These are phyloP conservation scores for Ceratobasidium sp. DNA, from an alignment of 1,284 basidiomycete species.

Conservation along the genomic window DNA sequence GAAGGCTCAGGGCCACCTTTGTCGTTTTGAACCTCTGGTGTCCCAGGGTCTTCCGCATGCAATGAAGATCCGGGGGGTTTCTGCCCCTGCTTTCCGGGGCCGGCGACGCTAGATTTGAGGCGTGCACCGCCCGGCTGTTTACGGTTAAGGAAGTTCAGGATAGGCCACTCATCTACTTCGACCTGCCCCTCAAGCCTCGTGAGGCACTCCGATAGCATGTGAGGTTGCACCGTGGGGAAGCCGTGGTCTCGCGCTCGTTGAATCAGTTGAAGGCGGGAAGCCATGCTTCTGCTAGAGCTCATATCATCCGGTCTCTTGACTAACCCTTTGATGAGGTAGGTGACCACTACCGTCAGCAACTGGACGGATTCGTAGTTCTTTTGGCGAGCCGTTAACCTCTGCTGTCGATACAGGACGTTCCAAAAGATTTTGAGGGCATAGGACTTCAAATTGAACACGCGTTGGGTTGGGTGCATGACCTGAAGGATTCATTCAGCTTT, in stretches of 20 bases:
- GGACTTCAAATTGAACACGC: too few species aligned
- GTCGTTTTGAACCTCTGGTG: background rate
- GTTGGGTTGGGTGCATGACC: too few species aligned
- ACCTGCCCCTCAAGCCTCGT: background rate
- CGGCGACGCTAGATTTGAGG: background rate
- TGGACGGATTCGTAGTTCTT: background rate
- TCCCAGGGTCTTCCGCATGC: background rate
- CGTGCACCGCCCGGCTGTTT: slow-evolving; percentile 4
- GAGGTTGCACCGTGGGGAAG: background rate
- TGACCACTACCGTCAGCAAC: background rate
- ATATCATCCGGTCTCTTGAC: slow-evolving; percentile 8
- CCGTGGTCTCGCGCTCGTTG: background rate
- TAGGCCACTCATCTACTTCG: background rate
- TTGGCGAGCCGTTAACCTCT: too few species aligned
- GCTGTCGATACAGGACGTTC: too few species aligned
- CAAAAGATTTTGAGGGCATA: too few species aligned
- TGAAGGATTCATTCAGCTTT: too few species aligned
- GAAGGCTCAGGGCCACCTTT: background rate
- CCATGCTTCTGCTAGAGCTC: slow-evolving; percentile 11
- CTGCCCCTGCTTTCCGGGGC: background rate
- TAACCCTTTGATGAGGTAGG: slow-evolving; percentile 1
- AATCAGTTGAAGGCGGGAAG: background rate
- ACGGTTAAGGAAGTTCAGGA: background rate
- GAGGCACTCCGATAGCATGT: background rate
- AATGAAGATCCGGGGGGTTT: background rate